Evolutionary conservation across 345 rosid genomes (phyloP).

Genomic region (Hibiscus trionum): DNA sequence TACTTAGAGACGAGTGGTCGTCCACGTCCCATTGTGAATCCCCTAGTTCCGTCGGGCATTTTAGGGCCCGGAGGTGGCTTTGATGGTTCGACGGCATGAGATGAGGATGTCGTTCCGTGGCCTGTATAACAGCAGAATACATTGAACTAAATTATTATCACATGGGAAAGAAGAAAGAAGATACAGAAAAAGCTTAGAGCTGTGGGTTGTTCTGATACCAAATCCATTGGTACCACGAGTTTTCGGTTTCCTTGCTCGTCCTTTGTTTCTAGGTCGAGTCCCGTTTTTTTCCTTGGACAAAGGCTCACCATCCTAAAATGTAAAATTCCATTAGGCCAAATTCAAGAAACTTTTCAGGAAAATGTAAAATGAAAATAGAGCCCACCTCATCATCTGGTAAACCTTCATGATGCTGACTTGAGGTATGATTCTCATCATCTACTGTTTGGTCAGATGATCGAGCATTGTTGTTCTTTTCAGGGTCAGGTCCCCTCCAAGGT

Average conservation of each 20-base stretch:
- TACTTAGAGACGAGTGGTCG: constrained; percentile 30
- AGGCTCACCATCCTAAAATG: constrained; percentile 42
- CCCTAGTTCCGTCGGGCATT: constrained; percentile 98
- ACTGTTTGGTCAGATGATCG: constrained; percentile 36
- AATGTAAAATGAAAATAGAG: background rate
- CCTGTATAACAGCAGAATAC: constrained; percentile 27
- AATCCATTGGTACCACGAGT: constrained; percentile 40
- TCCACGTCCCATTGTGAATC: constrained; percentile 92
- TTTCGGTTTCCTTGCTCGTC: constrained; percentile 47
- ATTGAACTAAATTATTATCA: background rate
- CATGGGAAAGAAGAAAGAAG: background rate
- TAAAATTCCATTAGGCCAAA: background rate
- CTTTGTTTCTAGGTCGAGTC: constrained; percentile 37
- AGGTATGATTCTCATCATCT: constrained; percentile 41
- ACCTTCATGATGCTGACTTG: constrained; percentile 39
- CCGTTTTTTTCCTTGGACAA: constrained; percentile 51
- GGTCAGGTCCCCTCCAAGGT: constrained; percentile 47
- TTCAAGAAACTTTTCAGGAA: background rate
- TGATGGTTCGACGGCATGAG: constrained; percentile 38
- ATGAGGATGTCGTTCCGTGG: constrained; percentile 46
- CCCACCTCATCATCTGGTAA: constrained; percentile 57
- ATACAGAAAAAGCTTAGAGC: background rate
- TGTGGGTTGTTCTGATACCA: constrained; percentile 22
- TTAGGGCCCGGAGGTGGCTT: constrained; percentile 94
- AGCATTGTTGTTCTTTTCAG: constrained; percentile 39